Base-by-base conservation (phyloP, 78 protist genomes). In the Dictyostelium discoideum region DNA sequence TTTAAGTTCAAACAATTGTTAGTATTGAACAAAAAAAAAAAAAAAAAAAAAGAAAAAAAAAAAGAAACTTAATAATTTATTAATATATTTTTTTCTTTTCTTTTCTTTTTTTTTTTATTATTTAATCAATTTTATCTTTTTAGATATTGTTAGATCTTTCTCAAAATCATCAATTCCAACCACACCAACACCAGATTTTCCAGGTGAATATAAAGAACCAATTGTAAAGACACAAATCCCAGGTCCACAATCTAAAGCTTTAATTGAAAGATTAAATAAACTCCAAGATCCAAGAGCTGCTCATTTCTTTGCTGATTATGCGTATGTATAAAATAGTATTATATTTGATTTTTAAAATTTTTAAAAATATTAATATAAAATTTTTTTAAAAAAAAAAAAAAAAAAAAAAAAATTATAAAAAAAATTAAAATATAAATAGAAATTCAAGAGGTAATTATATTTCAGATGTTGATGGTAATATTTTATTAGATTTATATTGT, bases 401-500 rank as follows among this genome's bases (percentile, higher is more conserved):
- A 2, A 54, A 54, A 54, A 54, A n/a, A n/a, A n/a, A n/a, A n/a
- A n/a, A n/a, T n/a, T n/a, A n/a, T n/a, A n/a, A n/a, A n/a, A n/a
- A n/a, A n/a, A n/a, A n/a, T n/a, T n/a, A n/a, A n/a, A n/a, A n/a
- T n/a, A 54, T 10, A 54, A 54, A 48, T 40, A 87, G 86, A 4
- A 94, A 94, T 32, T 87, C 93, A 72, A 85, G 93, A 44, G 98
- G 98, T 48, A 97, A 97, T 69, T 97, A 97, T 84, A 73, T 97
- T 48, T 93, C 92, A 20, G 98, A 97, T 83, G 96, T 93, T 5
- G 98, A 97, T 84, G 98, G 98, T 54, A 97, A 97, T 85, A 80
- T 96, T 40, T 73, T 95, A 54, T 85, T 97, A 20, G 98, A 97
- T 85, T 67, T 95, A 29, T 96, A 88, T 85, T 79, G 93, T 44